Percentiles rank a stretch among this genome's conserved stretches.
Conservation (phyloP, 1,284 basidiomycete species). For the Naganishia cerealis region DNA sequence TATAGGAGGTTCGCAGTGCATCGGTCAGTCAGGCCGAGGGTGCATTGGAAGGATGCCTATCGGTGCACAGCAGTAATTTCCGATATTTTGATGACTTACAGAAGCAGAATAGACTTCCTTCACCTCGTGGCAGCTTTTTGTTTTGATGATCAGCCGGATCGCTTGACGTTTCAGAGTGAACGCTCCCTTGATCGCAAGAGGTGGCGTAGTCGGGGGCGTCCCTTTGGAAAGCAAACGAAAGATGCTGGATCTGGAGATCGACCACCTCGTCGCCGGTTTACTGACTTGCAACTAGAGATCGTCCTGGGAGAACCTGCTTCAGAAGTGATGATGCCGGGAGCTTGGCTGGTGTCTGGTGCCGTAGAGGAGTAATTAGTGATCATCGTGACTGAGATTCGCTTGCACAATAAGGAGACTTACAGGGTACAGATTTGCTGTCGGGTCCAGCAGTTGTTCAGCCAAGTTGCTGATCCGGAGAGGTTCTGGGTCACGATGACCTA, state of each 20-base stretch:
- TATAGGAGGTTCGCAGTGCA: background rate
- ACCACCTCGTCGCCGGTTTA: background rate
- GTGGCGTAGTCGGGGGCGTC: too few relatives aligned
- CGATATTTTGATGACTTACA: background rate
- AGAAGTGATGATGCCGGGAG: too few relatives aligned
- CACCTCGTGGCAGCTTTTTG: background rate
- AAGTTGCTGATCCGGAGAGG: too few relatives aligned
- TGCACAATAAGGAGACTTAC: background rate
- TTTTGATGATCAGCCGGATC: background rate
- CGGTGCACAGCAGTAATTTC: background rate
- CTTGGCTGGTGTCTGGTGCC: background rate
- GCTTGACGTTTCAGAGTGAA: slow-evolving; percentile 1
- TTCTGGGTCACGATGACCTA: background rate
- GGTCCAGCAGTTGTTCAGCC: background rate
- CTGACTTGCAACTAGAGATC: background rate
- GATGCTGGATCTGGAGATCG: background rate
- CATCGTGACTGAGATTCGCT: background rate
- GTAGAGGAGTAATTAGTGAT: background rate
- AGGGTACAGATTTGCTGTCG: background rate
- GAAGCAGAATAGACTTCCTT: slow-evolving; percentile 4
- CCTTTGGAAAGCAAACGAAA: background rate
- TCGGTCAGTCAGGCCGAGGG: background rate
- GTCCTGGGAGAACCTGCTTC: background rate
- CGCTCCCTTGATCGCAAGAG: too few relatives aligned
- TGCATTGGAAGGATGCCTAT: background rate